Evolutionary conservation across 768 basidiomycete genomes (phyloP), one percentile per base, ranked within the genome.

Genomic region (Hericium coralloides): DNA sequence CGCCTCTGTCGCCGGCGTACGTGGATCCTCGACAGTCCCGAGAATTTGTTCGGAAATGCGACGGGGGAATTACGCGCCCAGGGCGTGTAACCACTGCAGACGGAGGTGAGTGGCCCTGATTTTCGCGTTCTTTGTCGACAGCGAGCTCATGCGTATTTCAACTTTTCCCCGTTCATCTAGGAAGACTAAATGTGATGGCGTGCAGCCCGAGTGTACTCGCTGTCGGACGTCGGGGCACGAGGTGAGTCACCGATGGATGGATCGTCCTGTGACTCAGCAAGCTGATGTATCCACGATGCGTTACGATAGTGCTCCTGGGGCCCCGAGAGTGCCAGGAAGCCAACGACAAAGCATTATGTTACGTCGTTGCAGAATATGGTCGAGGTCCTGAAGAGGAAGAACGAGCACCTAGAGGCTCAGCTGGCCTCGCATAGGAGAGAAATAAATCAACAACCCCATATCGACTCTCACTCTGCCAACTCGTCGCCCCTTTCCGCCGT

Each of bases 261-360:
- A 31, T 31, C 31, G 31, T 31, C 7, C 31, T 31, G 31, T 31
- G 4, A 31, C 10, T 31, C 31, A 31, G 8, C 31, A 1, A 31
- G 31, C 31, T 31, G 31, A 31, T 31, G 26, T 31, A 8, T 31
- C 26, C 26, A 31, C 10, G 31, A 31, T 31, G 31, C 31, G 31
- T 31, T 31, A 31, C 31, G 31, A n/a, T 41, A 69, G 68, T 69
- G 68, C 50, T 64, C 66, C 6, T 69, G 68, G 68, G 68, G 65
- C 18, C 59, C 65, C 37, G 67, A 69, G 52, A 67, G 61, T 5
- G 65, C 68, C 14, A 66, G 67, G 56, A 65, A 65, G 37, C 66
- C 65, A 10, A 58, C 60, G 14, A 69, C 64, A 4, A 65, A 68
- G 48, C 65, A 66, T 39, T 65, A 69, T 58, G 66, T 69, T 48